Evolutionary conservation across 331 rosid species (phyloP), one percentile per base, ranked within the genome.

Genomic region (Quercus lobata): DNA sequence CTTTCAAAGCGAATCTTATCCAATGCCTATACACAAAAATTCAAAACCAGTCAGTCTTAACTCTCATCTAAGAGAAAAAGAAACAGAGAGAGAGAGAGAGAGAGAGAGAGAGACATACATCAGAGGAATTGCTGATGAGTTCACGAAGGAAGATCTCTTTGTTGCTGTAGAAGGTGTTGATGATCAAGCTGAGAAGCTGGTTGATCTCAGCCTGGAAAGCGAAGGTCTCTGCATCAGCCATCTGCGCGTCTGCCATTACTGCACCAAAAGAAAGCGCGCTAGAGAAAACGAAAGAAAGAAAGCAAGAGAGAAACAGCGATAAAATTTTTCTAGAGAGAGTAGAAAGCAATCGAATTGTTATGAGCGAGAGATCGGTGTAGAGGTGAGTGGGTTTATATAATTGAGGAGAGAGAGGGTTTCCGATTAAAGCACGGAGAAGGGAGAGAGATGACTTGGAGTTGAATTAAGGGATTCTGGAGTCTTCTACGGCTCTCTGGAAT

Each of bases 101-200:
- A 12, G 0, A 5, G 5, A 15, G 18, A 17, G 25, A 6, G 4
- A 14, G 6, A 60, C 92, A 56, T 79, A 90, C 94, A 61, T 90
- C 92, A 0, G 92, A 91, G 6, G 92, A 35, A 29, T 91, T 91
- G 86, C 92, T 91, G 69, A 91, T 76, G 10, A 91, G 0, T 57
- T 91, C 95, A 7, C 92, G 91, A 71, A 91, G 90, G 89, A 91
- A 91, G 19, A 91, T 91, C 91, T 91, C 95, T 75, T 90, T 90
- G 86, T 91, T 91, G 80, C 87, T 87, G 74, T 90, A 90, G 62
- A 90, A 90, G 0, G 91, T 88, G 78, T 88, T 90, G 86, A 90
- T 90, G 82, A 90, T 90, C 82, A 90, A 82, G 73, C 92, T 86
- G 15, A 90, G 86, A 35, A 90, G 92, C 78, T 90, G 92, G 83